Percentiles rank a stretch among this genome's conserved stretches.
phyloP scores from a whole-genome alignment of 805 yeast genomes.

The Clavispora vitiphila region DNA sequence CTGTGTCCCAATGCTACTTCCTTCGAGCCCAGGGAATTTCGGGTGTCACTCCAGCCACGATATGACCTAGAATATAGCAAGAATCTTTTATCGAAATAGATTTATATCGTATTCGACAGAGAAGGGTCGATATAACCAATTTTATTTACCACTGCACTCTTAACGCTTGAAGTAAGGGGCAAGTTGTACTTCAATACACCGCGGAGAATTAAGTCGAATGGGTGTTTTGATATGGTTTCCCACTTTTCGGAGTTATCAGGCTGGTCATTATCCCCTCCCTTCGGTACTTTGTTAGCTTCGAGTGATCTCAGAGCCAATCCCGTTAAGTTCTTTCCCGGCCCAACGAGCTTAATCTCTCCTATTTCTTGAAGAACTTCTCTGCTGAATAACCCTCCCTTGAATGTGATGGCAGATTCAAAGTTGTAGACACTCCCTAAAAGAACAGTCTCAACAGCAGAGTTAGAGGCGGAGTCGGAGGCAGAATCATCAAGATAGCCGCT shows the following conservation, averaged over 20 bases:
- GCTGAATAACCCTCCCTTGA: conserved; percentile 73
- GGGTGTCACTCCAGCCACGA: conserved; percentile 14
- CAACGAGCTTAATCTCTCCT: conserved; percentile 65
- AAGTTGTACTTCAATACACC: conserved; percentile 77
- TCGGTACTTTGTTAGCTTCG: neutral
- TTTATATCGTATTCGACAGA: neutral
- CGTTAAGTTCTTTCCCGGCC: conserved; percentile 59
- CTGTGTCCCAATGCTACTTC: conserved; percentile 54
- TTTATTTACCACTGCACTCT: conserved; percentile 59
- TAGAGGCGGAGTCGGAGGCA: neutral
- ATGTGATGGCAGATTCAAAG: conserved; percentile 69
- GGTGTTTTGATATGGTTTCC: conserved; percentile 68
- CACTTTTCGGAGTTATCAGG: conserved; percentile 54
- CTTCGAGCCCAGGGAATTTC: conserved; percentile 51
- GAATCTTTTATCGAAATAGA: neutral
- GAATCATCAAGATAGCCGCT: conserved; percentile 40
- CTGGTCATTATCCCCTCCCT: neutral
- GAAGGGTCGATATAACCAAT: conserved; percentile 53
- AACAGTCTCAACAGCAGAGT: conserved; percentile 51
- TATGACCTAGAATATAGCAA: conserved; percentile 1
- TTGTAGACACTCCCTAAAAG: conserved; percentile 63
- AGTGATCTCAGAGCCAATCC: conserved; percentile 4
- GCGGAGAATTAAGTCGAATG: conserved; percentile 79
- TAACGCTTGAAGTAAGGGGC: conserved; percentile 50
- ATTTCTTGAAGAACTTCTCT: conserved; percentile 53